phyloP scores from a whole-genome alignment of 106 monocot genomes.

The Allium fistulosum region DNA sequence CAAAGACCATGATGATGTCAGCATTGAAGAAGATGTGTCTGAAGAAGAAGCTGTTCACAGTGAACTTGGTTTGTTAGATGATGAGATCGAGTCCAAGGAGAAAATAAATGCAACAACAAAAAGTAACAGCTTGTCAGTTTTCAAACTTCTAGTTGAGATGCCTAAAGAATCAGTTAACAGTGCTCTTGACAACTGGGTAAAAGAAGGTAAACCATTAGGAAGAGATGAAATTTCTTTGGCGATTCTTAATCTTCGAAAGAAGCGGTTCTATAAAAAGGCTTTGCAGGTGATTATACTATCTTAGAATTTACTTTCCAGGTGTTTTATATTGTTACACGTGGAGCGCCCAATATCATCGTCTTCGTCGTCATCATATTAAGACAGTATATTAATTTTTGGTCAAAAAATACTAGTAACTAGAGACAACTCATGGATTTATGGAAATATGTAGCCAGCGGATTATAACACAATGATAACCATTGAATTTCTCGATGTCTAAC shows the following conservation, averaged over 20 bases:
- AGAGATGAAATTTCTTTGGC: conserved; percentile 19
- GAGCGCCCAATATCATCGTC: no score
- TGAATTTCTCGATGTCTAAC: no score
- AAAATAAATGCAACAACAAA: conserved; percentile 9
- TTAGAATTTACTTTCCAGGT: no score
- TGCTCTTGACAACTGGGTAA: conserved; percentile 47
- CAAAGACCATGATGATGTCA: conserved; percentile 13
- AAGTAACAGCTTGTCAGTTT: conserved; percentile 16
- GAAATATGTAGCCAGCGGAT: no score
- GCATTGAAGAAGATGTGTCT: neutral
- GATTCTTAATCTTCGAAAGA: conserved; percentile 36
- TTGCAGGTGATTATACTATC: conserved; percentile 32
- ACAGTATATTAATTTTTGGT: no score
- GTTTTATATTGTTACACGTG: no score
- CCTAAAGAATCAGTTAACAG: conserved; percentile 13
- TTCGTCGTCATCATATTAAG: no score
- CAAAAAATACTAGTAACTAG: no score
- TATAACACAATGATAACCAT: no score
- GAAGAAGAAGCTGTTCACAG: neutral
- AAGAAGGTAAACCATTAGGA: conserved; percentile 48
- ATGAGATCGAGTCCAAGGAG: conserved; percentile 10
- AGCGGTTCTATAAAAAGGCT: conserved; percentile 40
- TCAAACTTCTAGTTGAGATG: conserved; percentile 27
- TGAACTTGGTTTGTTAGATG: conserved; percentile 13
- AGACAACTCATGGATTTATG: no score